Base-by-base conservation (phyloP, 306 rosid genomes). In the Datisca glomerata region DNA sequence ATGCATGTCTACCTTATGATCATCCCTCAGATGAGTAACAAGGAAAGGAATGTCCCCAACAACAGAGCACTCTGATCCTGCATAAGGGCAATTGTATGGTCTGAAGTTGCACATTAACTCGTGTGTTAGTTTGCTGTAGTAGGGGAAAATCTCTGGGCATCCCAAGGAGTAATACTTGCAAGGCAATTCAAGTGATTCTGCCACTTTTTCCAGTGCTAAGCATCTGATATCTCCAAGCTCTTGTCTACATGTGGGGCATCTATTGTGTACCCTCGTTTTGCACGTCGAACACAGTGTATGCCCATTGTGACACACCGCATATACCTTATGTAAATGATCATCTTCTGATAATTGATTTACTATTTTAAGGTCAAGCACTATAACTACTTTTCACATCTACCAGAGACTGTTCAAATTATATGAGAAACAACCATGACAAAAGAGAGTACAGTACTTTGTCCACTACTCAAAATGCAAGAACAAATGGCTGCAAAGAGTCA, bases 141-240 rank as follows among this genome's bases (percentile, higher is more conserved):
- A 85, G 2, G 99, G 99, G 55, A 80, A 91, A 41, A 91, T 80
- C 58, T 91, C 99, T 0, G 99, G 94, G 64, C 99, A 91, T 44
- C 99, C 99, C 51, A 84, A 78, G 51, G 83, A 38, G 63, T 66
- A 77, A 66, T 64, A 85, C 64, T 85, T 85, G 86, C 99, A 91
- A 10, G 99, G 96, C 56, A 91, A 68, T 47, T 91, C 99, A 29
- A 91, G 92, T 33, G 99, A 91, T 73, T 91, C 99, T 8, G 99
- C 99, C 65, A 91, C 99, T 73, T 91, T 91, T 67, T 91, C 99
- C 41, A 91, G 60, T 9, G 99, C 99, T 40, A 91, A 63, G 66
- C 99, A 91, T 78, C 99, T 75, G 49, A 91, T 91, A 65, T 91
- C 99, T 55, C 99, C 99, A 47, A 91, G 99, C 74, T 91, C 99